phyloP scores from a whole-genome alignment of 2,329 filamentous ascomycete species.

The Hortaea sp. region DNA sequence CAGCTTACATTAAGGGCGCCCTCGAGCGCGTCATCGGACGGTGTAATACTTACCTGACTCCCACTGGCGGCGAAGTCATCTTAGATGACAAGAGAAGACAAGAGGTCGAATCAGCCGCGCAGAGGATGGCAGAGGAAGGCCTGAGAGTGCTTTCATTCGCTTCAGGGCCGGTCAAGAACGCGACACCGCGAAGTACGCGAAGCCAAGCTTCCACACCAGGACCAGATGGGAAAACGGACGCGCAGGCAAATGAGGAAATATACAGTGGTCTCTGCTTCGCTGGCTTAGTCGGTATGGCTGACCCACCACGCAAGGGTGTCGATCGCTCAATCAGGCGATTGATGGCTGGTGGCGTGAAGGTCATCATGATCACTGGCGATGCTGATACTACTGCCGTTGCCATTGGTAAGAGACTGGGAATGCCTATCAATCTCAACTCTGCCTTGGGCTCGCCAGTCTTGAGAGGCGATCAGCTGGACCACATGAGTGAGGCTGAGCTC shows the following conservation, averaged over 20 bases:
- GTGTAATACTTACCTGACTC: conserved; percentile 83
- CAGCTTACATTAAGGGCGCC: conserved; percentile 92
- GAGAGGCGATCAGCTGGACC: conserved; percentile 82
- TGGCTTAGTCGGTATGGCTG: conserved; percentile 92
- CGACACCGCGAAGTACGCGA: conserved; percentile 1
- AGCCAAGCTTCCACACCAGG: conserved; percentile 30
- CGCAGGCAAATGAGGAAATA: conserved; percentile 48
- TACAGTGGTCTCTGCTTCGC: conserved; percentile 83
- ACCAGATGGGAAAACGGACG: not conserved
- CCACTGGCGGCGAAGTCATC: conserved; percentile 75
- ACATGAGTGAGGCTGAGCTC: conserved; percentile 77
- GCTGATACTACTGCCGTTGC: conserved; percentile 89
- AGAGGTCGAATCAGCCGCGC: conserved; percentile 68
- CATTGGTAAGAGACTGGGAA: conserved; percentile 90
- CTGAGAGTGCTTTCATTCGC: conserved; percentile 88
- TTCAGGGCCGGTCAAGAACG: conserved; percentile 52
- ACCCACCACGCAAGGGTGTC: conserved; percentile 84
- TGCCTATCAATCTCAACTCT: conserved; percentile 62
- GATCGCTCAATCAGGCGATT: conserved; percentile 78
- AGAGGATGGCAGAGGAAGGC: conserved; percentile 79
- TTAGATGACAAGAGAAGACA: conserved; percentile 66
- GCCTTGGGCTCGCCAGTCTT: conserved; percentile 60
- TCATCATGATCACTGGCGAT: conserved; percentile 99
- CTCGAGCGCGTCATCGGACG: conserved; percentile 76
- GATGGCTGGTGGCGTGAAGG: conserved; percentile 88